Evolutionary conservation across 192 early-diverging fungal species (phyloP).

Genomic region (Helicostylum pulchrum): DNA sequence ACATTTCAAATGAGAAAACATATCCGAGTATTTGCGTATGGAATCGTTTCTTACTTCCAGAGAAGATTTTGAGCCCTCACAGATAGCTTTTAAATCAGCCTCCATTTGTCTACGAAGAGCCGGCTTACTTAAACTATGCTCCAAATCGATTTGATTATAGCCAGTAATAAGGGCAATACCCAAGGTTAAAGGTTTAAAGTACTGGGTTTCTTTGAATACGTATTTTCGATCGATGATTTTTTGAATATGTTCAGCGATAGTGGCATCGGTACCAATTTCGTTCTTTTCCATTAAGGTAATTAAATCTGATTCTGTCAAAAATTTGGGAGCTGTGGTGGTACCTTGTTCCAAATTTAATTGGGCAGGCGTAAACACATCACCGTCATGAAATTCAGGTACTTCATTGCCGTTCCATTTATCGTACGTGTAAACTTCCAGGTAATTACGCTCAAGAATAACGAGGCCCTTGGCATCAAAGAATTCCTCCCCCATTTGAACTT

Average conservation of each 20-base stretch:
- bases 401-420: constrained; percentile 80
- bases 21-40: constrained; percentile 66
- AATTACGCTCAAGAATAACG: constrained; percentile 80
- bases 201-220: constrained; percentile 58
- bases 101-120: constrained; percentile 84
- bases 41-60: constrained; percentile 67
- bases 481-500: constrained; percentile 69
- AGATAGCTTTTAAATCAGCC: constrained; percentile 70
- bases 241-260: constrained; percentile 94
- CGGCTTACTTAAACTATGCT: constrained; percentile 85
- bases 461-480: constrained; percentile 73
- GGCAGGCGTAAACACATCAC: constrained; percentile 68
- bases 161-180: constrained; percentile 85
- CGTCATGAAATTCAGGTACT: constrained; percentile 67
- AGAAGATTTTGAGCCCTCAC: constrained; percentile 60
- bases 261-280: constrained; percentile 96
- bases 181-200: constrained; percentile 73
- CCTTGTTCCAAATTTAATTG: constrained; percentile 64
- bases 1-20: constrained; percentile 54
- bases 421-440: constrained; percentile 89
- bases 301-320: constrained; percentile 83
- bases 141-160: constrained; percentile 84
- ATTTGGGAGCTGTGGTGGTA: constrained; percentile 64
- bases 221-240: constrained; percentile 89
- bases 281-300: constrained; percentile 90